Conservation (phyloP, 441 rosid species). For the Populus hybrid region DNA sequence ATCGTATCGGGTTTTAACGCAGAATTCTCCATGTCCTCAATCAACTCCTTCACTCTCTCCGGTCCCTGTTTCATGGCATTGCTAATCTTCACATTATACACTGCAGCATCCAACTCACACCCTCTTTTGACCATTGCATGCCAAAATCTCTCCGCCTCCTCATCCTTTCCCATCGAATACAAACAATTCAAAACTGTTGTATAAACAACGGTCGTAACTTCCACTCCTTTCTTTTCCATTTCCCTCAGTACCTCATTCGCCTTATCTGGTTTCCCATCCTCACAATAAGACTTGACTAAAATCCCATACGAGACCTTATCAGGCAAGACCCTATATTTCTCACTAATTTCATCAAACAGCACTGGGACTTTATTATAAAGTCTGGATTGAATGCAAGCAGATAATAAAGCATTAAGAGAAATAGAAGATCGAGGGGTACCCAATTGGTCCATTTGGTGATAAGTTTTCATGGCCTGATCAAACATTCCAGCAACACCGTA, state of each 20-base stretch:
- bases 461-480: constrained; percentile 53
- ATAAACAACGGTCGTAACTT: constrained; percentile 48
- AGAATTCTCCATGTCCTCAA: constrained; percentile 51
- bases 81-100: constrained; percentile 58
- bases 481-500: constrained; percentile 73
- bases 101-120: constrained; percentile 47
- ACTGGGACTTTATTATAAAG: constrained; percentile 45
- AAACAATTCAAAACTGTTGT: constrained; percentile 49
- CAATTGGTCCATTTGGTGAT: constrained; percentile 56
- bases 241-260: constrained; percentile 45
- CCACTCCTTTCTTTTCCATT: constrained; percentile 48
- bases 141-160: constrained; percentile 62
- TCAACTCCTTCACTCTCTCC: constrained; percentile 51
- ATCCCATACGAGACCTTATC: constrained; percentile 65
- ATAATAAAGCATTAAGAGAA: constrained; percentile 61
- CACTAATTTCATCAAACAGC: constrained; percentile 56
- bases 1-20: constrained; percentile 64
- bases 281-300: constrained; percentile 62
- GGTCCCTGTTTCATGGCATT: constrained; percentile 36
- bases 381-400: constrained; percentile 45
- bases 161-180: constrained; percentile 45
- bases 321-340: constrained; percentile 36
- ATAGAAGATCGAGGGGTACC: constrained; percentile 58
- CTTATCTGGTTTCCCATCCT: constrained; percentile 44
- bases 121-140: constrained; percentile 50